Percentiles rank a stretch among this genome's conserved stretches.
These are phyloP conservation scores for Davidsoniella neocaledoniae DNA, from an alignment of 2,329 filamentous ascomycete species.

Conservation along the genomic window DNA sequence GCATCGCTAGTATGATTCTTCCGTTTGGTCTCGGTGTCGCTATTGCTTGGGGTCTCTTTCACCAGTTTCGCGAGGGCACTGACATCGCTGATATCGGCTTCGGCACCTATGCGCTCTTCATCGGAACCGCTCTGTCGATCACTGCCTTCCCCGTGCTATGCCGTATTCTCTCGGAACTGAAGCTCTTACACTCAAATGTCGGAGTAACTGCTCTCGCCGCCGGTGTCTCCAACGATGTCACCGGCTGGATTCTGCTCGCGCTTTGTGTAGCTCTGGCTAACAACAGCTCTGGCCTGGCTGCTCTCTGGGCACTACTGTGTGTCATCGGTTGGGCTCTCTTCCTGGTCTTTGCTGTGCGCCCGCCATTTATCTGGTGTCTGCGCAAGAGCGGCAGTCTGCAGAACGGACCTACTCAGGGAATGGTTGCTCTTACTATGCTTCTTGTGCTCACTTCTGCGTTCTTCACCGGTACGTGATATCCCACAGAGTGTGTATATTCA, in stretches of 20 bases:
- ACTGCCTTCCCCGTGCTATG: slow-evolving; percentile 85
- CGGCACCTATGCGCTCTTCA: slow-evolving; percentile 49
- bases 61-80: slow-evolving; percentile 43
- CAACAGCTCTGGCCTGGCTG: slow-evolving; percentile 62
- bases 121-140: slow-evolving; percentile 86
- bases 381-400: slow-evolving; percentile 60
- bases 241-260: slow-evolving; percentile 73
- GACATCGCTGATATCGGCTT: slow-evolving; percentile 28
- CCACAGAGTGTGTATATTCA: background rate
- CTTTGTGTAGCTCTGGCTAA: slow-evolving; percentile 90
- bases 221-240: slow-evolving; percentile 75
- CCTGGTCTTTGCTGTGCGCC: slow-evolving; percentile 54
- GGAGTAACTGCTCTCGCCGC: slow-evolving; percentile 80
- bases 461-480: slow-evolving; percentile 40
- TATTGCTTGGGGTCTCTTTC: slow-evolving; percentile 65
- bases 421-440: slow-evolving; percentile 68
- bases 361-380: slow-evolving; percentile 58
- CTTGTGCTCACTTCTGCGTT: slow-evolving; percentile 65
- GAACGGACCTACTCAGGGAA: slow-evolving; percentile 72
- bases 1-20: slow-evolving; percentile 60
- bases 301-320: slow-evolving; percentile 68
- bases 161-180: slow-evolving; percentile 80
- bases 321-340: slow-evolving; percentile 61
- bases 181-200: slow-evolving; percentile 66
- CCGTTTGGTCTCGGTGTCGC: slow-evolving; percentile 71